These are phyloP conservation scores for Coemansia sp. DNA, from an alignment of 192 early-diverging fungal species.

Conservation along the genomic window DNA sequence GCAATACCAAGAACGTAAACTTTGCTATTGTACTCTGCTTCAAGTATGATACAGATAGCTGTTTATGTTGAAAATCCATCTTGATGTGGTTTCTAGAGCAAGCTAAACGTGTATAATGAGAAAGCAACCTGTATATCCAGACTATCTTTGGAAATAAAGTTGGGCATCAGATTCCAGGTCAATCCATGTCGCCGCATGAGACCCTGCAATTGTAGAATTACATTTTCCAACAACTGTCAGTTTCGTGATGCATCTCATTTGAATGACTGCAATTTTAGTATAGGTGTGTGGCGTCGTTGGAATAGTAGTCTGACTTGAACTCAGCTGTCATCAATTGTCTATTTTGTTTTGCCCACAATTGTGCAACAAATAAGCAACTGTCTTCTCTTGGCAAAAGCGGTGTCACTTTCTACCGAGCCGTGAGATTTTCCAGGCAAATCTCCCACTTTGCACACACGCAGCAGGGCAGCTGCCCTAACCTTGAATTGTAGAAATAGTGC, in stretches of 20 bases:
- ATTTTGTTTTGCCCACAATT: constrained; percentile 7
- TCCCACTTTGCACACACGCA: constrained; percentile 4
- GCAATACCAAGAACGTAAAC: background rate
- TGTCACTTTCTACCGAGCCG: constrained; percentile 7
- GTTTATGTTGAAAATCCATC: too few relatives aligned
- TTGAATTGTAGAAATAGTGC: constrained; percentile 17
- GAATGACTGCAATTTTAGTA: background rate
- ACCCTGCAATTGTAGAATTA: constrained; percentile 6
- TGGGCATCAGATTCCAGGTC: background rate
- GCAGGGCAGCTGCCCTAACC: background rate
- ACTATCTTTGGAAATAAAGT: background rate
- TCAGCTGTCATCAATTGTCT: background rate
- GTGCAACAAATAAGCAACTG: background rate
- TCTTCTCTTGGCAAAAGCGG: background rate
- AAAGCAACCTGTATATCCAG: background rate
- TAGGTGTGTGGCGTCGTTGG: background rate
- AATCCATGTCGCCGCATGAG: background rate
- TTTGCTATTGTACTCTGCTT: too few relatives aligned
- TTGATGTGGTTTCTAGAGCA: too few relatives aligned
- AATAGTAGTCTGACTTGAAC: background rate
- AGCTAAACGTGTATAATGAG: too few relatives aligned
- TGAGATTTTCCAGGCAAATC: constrained; percentile 1
- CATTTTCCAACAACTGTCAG: background rate
- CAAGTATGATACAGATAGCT: too few relatives aligned
- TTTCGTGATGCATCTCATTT: background rate